phyloP scores from a whole-genome alignment of 192 early-diverging fungal species.

The Backusella tarrabulga region DNA sequence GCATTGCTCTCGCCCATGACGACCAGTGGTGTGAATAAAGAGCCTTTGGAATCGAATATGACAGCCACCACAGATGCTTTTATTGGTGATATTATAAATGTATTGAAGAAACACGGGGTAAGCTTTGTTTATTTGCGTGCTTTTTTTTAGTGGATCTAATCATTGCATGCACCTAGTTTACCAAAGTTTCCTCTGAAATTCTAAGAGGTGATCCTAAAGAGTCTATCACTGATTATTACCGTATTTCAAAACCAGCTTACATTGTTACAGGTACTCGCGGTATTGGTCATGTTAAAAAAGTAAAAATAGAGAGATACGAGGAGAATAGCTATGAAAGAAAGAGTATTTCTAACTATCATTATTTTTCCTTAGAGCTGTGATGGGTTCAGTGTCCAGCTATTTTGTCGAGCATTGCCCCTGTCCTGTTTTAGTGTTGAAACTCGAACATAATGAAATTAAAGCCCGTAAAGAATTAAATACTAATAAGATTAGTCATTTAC shows the following conservation, averaged over 20 bases:
- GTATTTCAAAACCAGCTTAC: not conserved
- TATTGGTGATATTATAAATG: constrained; percentile 13
- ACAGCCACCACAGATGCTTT: not conserved
- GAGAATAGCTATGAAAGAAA: not conserved
- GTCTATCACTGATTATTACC: constrained; percentile 22
- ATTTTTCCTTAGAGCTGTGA: not conserved
- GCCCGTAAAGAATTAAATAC: constrained; percentile 10
- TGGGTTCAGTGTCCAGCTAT: constrained; percentile 23
- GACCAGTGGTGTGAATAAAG: not conserved
- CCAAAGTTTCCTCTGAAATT: constrained; percentile 12
- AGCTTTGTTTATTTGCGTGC: not conserved
- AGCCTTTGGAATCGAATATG: not conserved
- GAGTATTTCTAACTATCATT: not conserved
- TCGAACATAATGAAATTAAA: constrained; percentile 9
- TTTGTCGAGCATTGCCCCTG: constrained; percentile 15
- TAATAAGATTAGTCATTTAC: not conserved
- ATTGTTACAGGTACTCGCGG: constrained; percentile 13
- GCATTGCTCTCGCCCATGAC: not conserved
- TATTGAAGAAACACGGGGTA: constrained; percentile 17
- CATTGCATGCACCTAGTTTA: constrained; percentile 14
- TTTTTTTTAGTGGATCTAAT: not conserved
- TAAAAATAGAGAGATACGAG: constrained; percentile 1
- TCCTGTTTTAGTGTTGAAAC: constrained; percentile 22
- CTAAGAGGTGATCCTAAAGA: constrained; percentile 24
- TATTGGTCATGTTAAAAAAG: constrained; percentile 13